Conservation (phyloP, 257 asterid species). For the Nemophila menziesii region DNA sequence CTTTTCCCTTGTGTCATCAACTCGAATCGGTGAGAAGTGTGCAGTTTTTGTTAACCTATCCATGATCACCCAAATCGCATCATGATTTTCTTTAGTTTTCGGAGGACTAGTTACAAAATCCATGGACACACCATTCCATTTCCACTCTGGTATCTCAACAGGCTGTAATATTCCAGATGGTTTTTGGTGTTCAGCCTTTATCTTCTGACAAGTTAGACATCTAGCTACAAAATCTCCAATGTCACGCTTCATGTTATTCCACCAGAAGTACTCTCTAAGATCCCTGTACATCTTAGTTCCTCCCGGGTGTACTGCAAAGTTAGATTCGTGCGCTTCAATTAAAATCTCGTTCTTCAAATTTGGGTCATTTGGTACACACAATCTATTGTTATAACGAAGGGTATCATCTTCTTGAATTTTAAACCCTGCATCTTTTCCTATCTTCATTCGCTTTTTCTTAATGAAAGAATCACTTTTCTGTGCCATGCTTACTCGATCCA, state of each 20-base stretch:
- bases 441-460: neutral
- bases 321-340: neutral
- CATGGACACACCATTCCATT: no score
- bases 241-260: no score
- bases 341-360: no score
- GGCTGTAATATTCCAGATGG: neutral
- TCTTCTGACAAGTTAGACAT: neutral
- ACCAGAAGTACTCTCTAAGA: no score
- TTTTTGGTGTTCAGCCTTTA: no score
- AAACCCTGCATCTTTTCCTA: neutral
- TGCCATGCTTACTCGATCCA: neutral
- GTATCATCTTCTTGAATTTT: neutral
- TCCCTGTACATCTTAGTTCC: no score
- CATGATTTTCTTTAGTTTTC: no score
- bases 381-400: neutral
- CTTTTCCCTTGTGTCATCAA: neutral
- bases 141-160: no score
- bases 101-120: no score
- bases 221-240: neutral
- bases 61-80: neutral
- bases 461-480: neutral
- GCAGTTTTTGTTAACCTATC: no score
- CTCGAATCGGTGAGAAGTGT: no score
- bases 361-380: neutral
- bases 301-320: no score